These are phyloP conservation scores for Fusarium goolgardi DNA, from an alignment of 2,329 filamentous ascomycete species.

Conservation along the genomic window DNA sequence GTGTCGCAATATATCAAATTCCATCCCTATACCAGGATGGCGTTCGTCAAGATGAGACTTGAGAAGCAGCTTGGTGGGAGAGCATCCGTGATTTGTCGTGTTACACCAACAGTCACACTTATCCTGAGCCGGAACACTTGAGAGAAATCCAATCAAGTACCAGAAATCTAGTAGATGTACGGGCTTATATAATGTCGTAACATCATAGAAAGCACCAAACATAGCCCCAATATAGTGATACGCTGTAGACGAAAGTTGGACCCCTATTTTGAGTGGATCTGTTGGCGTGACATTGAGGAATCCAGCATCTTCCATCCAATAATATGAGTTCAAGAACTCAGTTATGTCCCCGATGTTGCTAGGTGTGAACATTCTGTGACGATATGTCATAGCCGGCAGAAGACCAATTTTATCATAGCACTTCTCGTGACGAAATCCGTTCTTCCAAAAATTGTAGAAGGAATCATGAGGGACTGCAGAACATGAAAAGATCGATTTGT, in stretches of 20 bases:
- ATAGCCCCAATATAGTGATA: not conserved
- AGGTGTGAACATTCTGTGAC: rapidly evolving
- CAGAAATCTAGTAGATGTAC: rapidly evolving
- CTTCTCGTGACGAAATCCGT: not conserved
- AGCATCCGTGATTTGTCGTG: not conserved
- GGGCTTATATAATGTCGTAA: rapidly evolving
- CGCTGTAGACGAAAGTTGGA: not conserved
- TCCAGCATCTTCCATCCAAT: not conserved
- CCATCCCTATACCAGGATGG: rapidly evolving
- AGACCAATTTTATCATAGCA: not conserved
- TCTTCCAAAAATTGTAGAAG: not conserved
- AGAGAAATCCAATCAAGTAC: not conserved
- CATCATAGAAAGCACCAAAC: not conserved
- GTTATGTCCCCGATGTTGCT: rapidly evolving
- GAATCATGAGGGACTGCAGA: rapidly evolving
- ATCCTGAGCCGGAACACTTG: not conserved
- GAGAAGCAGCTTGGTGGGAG: not conserved
- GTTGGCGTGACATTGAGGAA: not conserved
- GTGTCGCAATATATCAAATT: not conserved
- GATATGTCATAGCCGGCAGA: not conserved
- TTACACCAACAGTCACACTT: not conserved
- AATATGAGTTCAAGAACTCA: not conserved
- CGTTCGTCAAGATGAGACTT: not conserved
- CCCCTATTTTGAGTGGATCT: not conserved
- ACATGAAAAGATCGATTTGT: not conserved